Percentiles rank a stretch among this genome's conserved stretches.
Conservation (phyloP, 352 stramenopile species). For the Pythium aphanidermatum region DNA sequence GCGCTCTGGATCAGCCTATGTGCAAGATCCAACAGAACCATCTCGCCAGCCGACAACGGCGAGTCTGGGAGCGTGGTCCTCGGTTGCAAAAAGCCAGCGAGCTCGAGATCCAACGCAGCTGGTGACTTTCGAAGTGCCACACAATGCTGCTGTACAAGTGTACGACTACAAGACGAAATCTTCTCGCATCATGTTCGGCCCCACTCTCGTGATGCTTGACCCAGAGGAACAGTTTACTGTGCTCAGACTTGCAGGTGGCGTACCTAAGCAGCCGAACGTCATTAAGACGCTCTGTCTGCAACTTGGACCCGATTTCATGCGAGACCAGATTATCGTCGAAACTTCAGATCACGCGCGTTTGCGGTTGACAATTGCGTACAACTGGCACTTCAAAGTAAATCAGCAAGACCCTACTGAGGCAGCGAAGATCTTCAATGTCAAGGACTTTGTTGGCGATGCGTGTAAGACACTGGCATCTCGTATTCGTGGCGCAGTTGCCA, state of each 20-base stretch:
- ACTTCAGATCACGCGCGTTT: slow-evolving; percentile 73
- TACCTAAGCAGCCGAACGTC: slow-evolving; percentile 71
- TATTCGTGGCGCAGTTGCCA: slow-evolving; percentile 65
- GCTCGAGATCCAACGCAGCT: slow-evolving; percentile 56
- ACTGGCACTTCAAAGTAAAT: slow-evolving; percentile 76
- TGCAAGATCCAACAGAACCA: slow-evolving; percentile 35
- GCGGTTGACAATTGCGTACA: slow-evolving; percentile 77
- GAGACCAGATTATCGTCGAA: slow-evolving; percentile 78
- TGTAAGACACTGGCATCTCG: slow-evolving; percentile 77
- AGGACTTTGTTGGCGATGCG: slow-evolving; percentile 74
- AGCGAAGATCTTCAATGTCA: slow-evolving; percentile 75
- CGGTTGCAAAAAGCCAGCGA: not conserved
- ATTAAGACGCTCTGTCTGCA: slow-evolving; percentile 77
- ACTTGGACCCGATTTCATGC: slow-evolving; percentile 80
- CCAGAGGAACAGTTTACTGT: slow-evolving; percentile 81
- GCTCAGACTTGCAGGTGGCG: slow-evolving; percentile 54
- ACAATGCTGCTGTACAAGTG: slow-evolving; percentile 78
- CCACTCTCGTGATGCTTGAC: slow-evolving; percentile 74
- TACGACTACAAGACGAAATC: slow-evolving; percentile 84
- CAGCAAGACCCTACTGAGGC: slow-evolving; percentile 39
- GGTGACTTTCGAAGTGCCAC: slow-evolving; percentile 75
- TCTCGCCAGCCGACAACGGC: not conserved
- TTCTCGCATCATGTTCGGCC: slow-evolving; percentile 75
- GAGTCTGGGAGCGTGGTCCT: slow-evolving; percentile 3
- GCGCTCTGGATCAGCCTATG: slow-evolving; percentile 47